Percentiles rank a stretch among this genome's conserved stretches.
These are phyloP conservation scores for Barnettozyma siamensis DNA, from an alignment of 805 yeast genomes.

Conservation along the genomic window DNA sequence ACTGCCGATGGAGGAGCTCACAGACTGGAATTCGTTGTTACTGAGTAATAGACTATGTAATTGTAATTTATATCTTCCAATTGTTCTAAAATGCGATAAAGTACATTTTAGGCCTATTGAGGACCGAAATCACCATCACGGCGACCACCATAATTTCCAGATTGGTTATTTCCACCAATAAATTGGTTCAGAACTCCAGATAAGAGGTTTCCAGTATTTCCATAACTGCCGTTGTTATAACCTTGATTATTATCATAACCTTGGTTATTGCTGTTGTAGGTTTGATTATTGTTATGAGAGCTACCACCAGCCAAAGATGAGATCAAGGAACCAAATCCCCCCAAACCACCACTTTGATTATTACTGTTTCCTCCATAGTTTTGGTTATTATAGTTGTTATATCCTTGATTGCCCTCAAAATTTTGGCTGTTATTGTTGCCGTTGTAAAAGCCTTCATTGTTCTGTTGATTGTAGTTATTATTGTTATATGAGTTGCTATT, in stretches of 20 bases:
- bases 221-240: neutral
- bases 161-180: neutral
- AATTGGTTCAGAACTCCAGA: constrained; percentile 2
- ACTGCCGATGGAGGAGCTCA: no score
- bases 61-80: no score
- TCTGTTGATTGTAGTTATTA: no score
- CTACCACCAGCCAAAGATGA: neutral
- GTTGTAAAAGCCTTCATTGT: no score
- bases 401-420: no score
- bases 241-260: constrained; percentile 1
- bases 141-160: neutral
- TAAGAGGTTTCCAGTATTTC: neutral
- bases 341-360: constrained; percentile 2
- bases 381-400: no score
- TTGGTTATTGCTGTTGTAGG: neutral
- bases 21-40: no score
- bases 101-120: no score
- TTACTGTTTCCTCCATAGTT: neutral
- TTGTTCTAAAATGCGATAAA: no score
- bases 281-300: neutral
- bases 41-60: no score
- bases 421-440: no score
- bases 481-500: no score
- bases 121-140: neutral
- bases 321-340: constrained; percentile 1